Conservation (phyloP, 352 stramenopile species). For the Phytophthora macrochlamydospora region DNA sequence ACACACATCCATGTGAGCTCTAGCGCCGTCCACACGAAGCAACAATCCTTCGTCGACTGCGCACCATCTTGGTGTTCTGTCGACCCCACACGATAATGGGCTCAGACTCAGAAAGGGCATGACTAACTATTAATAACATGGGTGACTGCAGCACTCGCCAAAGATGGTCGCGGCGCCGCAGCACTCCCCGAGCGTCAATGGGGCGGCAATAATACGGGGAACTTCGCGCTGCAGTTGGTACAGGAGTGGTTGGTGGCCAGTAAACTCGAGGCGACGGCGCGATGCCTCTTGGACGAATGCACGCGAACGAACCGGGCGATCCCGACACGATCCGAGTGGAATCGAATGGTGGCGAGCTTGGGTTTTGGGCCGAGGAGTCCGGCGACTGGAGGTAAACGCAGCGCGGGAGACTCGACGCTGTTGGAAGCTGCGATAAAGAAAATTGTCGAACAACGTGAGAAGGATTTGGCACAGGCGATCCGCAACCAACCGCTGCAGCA, state of each 20-base stretch:
- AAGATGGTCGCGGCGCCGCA: slow-evolving; percentile 19
- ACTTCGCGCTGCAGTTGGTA: slow-evolving; percentile 39
- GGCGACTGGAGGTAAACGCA: slow-evolving; percentile 16
- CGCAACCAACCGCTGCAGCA: slow-evolving; percentile 36
- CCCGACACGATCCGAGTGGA: slow-evolving; percentile 23
- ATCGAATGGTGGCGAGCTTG: slow-evolving; percentile 22
- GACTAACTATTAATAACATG: too few relatives aligned
- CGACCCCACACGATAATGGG: not conserved
- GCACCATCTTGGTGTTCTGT: slow-evolving; percentile 15
- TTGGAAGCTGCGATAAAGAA: slow-evolving; percentile 23
- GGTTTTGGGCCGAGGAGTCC: slow-evolving; percentile 21
- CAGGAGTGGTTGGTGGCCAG: slow-evolving; percentile 54
- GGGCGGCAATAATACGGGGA: slow-evolving; percentile 4
- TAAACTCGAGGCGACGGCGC: slow-evolving; percentile 38
- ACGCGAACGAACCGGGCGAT: slow-evolving; percentile 17
- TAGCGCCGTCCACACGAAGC: not conserved
- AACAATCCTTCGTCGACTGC: not conserved
- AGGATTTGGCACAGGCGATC: slow-evolving; percentile 18
- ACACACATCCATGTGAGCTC: slow-evolving; percentile 3
- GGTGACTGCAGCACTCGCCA: slow-evolving; percentile 1
- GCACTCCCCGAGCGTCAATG: slow-evolving; percentile 6
- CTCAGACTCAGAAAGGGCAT: too few relatives aligned
- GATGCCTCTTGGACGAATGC: slow-evolving; percentile 48
- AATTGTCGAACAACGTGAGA: slow-evolving; percentile 23
- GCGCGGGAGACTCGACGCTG: slow-evolving; percentile 9